Evolutionary conservation across 495 filamentous ascomycete genomes (phyloP).

Genomic region (Aspergillus avenaceus): DNA sequence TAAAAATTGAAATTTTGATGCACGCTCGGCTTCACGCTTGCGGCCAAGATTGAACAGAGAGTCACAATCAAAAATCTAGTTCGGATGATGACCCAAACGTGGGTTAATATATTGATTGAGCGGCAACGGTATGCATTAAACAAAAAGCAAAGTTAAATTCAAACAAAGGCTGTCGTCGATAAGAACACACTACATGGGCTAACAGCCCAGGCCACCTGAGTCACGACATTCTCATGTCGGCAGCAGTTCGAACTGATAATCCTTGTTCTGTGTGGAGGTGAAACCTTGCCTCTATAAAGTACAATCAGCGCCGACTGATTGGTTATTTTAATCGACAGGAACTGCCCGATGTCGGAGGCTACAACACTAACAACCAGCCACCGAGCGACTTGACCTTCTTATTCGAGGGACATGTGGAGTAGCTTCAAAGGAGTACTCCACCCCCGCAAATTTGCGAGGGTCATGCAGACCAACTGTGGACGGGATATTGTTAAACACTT

Average conservation of each 20-base stretch:
- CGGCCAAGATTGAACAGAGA: no score
- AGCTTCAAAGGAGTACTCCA: neutral
- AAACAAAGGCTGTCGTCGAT: no score
- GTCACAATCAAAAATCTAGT: no score
- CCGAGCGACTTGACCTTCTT: neutral
- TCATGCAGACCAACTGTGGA: neutral
- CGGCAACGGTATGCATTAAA: no score
- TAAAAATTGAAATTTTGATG: no score
- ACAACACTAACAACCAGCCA: neutral
- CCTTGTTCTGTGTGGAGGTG: neutral
- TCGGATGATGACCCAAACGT: no score
- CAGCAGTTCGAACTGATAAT: neutral
- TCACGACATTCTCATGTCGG: no score
- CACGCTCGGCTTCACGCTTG: no score
- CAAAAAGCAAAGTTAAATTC: no score
- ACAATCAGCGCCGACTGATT: neutral
- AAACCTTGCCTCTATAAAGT: neutral
- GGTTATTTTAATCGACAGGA: conserved; percentile 9
- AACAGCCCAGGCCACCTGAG: no score
- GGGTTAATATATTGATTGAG: no score
- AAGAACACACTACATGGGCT: no score
- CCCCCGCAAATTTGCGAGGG: neutral
- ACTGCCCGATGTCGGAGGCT: neutral
- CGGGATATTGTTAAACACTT: neutral
- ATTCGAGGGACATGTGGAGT: neutral